A percentile compares a stretch with the other conserved stretches of the same genome.
Evolutionary conservation across 176 grass and related monocot genomes (phyloP).

Genomic region (Bothriochloa decipiens): DNA sequence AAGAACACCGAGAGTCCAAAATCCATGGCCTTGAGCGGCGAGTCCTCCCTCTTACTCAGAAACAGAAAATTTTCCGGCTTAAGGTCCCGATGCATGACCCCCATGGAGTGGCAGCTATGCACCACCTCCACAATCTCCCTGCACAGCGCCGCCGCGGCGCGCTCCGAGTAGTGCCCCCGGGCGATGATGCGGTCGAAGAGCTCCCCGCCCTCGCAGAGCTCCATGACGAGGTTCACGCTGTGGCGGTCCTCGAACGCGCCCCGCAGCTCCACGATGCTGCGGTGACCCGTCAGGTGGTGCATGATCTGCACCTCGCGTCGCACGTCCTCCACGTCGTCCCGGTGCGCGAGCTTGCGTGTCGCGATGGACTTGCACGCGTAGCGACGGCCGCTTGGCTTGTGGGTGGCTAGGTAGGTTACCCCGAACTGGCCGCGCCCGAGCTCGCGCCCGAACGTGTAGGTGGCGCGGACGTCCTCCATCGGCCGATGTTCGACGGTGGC

Average conservation of each 20-base stretch:
- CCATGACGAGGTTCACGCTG: conserved; percentile 94
- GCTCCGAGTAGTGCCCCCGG: conserved; percentile 86
- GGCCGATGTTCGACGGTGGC: conserved; percentile 23
- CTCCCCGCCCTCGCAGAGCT: conserved; percentile 89
- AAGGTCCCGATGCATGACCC: conserved; percentile 92
- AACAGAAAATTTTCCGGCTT: conserved; percentile 94
- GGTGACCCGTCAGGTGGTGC: conserved; percentile 98
- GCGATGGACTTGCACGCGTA: conserved; percentile 97
- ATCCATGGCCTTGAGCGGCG: conserved; percentile 86
- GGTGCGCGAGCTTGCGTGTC: conserved; percentile 65
- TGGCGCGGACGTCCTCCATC: conserved; percentile 75
- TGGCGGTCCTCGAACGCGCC: conserved; percentile 91
- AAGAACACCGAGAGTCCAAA: conserved; percentile 96
- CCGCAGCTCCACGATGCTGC: conserved; percentile 82
- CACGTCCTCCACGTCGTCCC: conserved; percentile 84
- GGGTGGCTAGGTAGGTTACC: conserved; percentile 86
- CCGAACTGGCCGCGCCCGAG: conserved; percentile 90
- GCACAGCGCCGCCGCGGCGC: conserved; percentile 71
- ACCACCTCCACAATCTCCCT: conserved; percentile 80
- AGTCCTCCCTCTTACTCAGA: conserved; percentile 66
- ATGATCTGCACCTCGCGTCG: conserved; percentile 95
- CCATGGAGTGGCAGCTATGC: conserved; percentile 92
- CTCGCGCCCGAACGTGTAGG: conserved; percentile 84
- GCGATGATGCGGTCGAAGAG: conserved; percentile 94
- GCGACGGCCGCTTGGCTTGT: conserved; percentile 47